These are phyloP conservation scores for Salvia sclarea DNA, from an alignment of 305 asterid genomes.

Conservation along the genomic window DNA sequence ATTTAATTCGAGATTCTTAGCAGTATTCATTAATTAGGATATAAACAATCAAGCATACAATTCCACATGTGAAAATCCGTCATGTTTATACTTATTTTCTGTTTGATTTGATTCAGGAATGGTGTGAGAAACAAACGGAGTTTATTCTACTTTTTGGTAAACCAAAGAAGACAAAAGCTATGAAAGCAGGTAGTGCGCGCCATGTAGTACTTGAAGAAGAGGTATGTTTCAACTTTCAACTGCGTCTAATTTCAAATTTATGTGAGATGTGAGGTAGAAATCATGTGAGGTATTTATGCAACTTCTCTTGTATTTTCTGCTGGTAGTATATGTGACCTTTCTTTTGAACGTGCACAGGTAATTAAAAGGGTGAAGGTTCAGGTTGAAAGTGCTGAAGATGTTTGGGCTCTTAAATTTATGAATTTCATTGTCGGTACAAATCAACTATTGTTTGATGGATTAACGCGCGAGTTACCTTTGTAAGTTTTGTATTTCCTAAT, in stretches of 20 bases:
- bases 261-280: background rate
- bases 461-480: conserved; percentile 89
- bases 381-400: conserved; percentile 61
- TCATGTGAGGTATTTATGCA: conserved; percentile 1
- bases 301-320: conserved; percentile 5
- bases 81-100: background rate
- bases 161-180: conserved; percentile 64
- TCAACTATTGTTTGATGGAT: conserved; percentile 71
- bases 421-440: conserved; percentile 76
- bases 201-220: conserved; percentile 79
- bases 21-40: no score
- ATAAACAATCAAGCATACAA: background rate
- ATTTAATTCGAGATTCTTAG: no score
- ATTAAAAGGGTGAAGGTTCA: conserved; percentile 56
- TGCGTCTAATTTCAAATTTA: background rate
- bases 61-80: background rate
- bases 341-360: conserved; percentile 50
- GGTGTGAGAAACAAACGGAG: conserved; percentile 91
- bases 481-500: conserved; percentile 41
- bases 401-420: conserved; percentile 70
- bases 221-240: conserved; percentile 50
- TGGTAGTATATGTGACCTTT: conserved; percentile 25
- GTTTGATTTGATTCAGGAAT: conserved; percentile 54
- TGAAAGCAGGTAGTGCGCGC: conserved; percentile 79
- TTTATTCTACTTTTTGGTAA: conserved; percentile 53